Percentiles rank a stretch among this genome's conserved stretches.
phyloP scores from a whole-genome alignment of 495 filamentous ascomycete genomes.

The Tuber brumale region DNA sequence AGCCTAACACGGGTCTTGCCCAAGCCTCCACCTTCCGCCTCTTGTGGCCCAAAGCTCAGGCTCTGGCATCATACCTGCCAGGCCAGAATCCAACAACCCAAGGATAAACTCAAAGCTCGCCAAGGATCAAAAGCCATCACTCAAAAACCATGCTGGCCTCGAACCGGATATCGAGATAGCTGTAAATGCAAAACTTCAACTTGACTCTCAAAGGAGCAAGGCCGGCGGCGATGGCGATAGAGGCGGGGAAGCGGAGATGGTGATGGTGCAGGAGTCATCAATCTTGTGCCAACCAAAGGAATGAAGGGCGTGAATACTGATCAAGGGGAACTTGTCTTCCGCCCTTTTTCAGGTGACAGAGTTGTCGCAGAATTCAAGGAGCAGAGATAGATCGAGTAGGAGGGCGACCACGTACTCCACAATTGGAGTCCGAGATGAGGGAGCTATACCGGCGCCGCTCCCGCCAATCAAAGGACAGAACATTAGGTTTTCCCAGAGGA shows the following conservation, averaged over 20 bases:
- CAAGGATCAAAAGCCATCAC: slow-evolving; percentile 33
- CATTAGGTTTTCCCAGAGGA: slow-evolving; percentile 58
- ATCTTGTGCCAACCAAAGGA: slow-evolving; percentile 30
- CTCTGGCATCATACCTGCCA: slow-evolving; percentile 16
- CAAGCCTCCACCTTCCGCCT: slow-evolving; percentile 9
- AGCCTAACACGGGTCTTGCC: slow-evolving; percentile 50
- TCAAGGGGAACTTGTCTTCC: slow-evolving; percentile 72
- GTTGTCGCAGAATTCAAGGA: slow-evolving; percentile 80
- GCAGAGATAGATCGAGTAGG: slow-evolving; percentile 60
- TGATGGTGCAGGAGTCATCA: slow-evolving; percentile 20
- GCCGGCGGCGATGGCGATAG: slow-evolving; percentile 42
- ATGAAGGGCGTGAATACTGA: too few species aligned
- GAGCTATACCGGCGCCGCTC: slow-evolving; percentile 74
- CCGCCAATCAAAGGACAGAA: slow-evolving; percentile 60
- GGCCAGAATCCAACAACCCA: slow-evolving; percentile 31
- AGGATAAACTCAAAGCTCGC: slow-evolving; percentile 36
- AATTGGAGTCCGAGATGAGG: slow-evolving; percentile 91
- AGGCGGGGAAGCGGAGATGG: slow-evolving; percentile 56
- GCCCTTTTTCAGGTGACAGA: slow-evolving; percentile 84
- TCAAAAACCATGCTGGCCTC: slow-evolving; percentile 32
- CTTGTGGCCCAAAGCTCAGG: slow-evolving; percentile 25
- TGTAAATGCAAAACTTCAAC: slow-evolving; percentile 29
- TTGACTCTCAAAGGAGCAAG: slow-evolving; percentile 36
- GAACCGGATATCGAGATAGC: slow-evolving; percentile 41
- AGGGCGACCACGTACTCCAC: slow-evolving; percentile 79